Base-by-base conservation (phyloP, 768 basidiomycete species). In the Boletus speciosus region DNA sequence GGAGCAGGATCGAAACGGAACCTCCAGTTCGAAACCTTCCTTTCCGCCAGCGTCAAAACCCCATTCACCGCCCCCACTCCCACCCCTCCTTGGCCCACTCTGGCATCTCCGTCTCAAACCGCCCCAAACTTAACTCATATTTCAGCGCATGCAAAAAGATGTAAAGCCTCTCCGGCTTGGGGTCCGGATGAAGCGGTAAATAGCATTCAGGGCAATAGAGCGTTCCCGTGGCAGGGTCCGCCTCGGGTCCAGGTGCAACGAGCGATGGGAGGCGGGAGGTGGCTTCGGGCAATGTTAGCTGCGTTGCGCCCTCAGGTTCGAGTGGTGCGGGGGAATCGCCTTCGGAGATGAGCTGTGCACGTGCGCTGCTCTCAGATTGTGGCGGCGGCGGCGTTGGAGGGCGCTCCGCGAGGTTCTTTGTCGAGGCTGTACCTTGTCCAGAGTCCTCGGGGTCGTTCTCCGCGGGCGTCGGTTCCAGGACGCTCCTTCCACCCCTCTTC, bases 71-170 rank as follows among this genome's bases (percentile, higher is more conserved):
- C 19, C 84, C 81, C 87, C 88, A 88, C 9, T 75, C 72, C 81
- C 82, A 92, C 16, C 82, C 85, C 62, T 86, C 79, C 32, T 72
- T 75, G 25, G 93, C 88, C 97, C 97, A 99, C 48, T 84, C 80
- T 0, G 97, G 97, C 81, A 92, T 83, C 56, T 83, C 86, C 41
- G 90, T 91, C 71, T 89, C 84, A 61, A 90, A 96, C 27, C 79
- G 73, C n/a, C 93, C 93, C 41, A 93, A 74, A 57, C 82, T 84
- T 12, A 87, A 87, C 46, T 85, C 89, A 71, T 94, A 98, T 61
- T 81, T 81, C 65, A 90, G 70, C 27, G 97, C 95, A 64, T 99
- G 97, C 65, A 99, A 73, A 73, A 95, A 99, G 60, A 99, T 98
- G 72, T 93, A 98, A 52, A 98, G 75, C 56, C 84, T 84, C 68